These are phyloP conservation scores for Glaciozyma martinii DNA, from an alignment of 768 basidiomycete genomes.

Conservation along the genomic window DNA sequence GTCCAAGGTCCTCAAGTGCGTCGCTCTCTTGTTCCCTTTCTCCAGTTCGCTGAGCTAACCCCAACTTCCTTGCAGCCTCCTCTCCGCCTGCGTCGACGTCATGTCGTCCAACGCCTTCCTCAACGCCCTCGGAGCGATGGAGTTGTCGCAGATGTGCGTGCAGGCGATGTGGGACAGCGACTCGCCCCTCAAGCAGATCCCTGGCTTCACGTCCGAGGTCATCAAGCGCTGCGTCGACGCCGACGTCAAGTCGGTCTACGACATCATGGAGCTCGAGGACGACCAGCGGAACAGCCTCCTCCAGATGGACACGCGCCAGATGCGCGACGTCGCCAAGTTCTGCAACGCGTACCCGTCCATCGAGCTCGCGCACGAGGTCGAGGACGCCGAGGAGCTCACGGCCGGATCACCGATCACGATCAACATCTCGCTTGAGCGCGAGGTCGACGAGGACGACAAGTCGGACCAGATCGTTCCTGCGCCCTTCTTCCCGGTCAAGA, in stretches of 20 bases:
- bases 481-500: conserved; percentile 80
- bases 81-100: conserved; percentile 88
- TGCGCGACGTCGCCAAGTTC: conserved; percentile 89
- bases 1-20: conserved; percentile 69
- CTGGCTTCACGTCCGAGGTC: conserved; percentile 87
- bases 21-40: not conserved
- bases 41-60: not conserved
- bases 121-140: conserved; percentile 92
- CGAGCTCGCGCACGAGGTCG: conserved; percentile 79
- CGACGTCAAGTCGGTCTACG: conserved; percentile 81
- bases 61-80: conserved; percentile 19
- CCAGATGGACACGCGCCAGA: conserved; percentile 73
- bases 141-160: conserved; percentile 95
- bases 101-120: conserved; percentile 96
- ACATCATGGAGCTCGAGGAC: conserved; percentile 98
- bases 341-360: conserved; percentile 90
- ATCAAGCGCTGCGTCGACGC: conserved; percentile 75
- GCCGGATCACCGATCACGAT: conserved; percentile 75
- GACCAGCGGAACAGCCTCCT: conserved; percentile 70
- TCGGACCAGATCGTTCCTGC: conserved; percentile 80
- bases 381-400: conserved; percentile 67
- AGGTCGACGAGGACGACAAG: conserved; percentile 63
- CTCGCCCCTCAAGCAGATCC: conserved; percentile 88
- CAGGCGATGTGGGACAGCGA: conserved; percentile 98
- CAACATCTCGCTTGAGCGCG: conserved; percentile 67